A percentile compares a stretch with the other conserved stretches of the same genome.
These are phyloP conservation scores for Pyricularia sp. DNA, from an alignment of 2,329 filamentous ascomycete species.

Conservation along the genomic window DNA sequence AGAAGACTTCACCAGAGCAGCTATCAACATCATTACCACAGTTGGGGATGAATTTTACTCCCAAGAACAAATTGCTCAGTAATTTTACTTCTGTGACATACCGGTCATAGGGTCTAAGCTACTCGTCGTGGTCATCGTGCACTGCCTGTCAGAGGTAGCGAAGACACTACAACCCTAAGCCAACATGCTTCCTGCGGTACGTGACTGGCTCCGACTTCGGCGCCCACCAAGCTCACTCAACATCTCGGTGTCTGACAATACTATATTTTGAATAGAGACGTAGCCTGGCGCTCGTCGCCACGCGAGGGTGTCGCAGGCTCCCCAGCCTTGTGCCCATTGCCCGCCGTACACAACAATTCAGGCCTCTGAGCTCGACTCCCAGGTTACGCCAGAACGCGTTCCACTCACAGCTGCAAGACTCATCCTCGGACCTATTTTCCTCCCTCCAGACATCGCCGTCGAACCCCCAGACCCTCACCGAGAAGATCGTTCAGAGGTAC, in stretches of 20 bases:
- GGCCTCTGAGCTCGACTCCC: conserved; percentile 1
- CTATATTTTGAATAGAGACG: conserved; percentile 15
- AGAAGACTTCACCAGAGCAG: background rate
- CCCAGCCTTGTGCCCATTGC: conserved; percentile 1
- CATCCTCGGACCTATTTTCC: conserved; percentile 41
- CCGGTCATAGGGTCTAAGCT: background rate
- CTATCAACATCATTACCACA: background rate
- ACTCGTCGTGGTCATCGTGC: background rate
- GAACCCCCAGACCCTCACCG: conserved; percentile 69
- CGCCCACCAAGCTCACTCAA: background rate
- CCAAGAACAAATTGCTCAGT: background rate
- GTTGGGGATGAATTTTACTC: background rate
- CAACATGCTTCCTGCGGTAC: conserved; percentile 4
- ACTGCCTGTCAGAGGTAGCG: background rate
- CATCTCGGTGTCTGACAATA: conserved; percentile 2
- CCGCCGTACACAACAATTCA: background rate
- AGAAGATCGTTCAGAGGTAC: conserved; percentile 85
- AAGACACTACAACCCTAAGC: background rate
- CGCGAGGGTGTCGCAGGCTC: conserved; percentile 13
- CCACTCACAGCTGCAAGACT: conserved; percentile 52
- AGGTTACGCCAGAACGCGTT: conserved; percentile 42
- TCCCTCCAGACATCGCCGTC: conserved; percentile 26
- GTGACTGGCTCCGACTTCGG: conserved; percentile 5
- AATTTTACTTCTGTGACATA: background rate
- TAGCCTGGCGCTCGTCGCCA: conserved; percentile 17